These are phyloP conservation scores for Talaromyces sp. DNA, from an alignment of 2,329 filamentous ascomycete species.

Conservation along the genomic window DNA sequence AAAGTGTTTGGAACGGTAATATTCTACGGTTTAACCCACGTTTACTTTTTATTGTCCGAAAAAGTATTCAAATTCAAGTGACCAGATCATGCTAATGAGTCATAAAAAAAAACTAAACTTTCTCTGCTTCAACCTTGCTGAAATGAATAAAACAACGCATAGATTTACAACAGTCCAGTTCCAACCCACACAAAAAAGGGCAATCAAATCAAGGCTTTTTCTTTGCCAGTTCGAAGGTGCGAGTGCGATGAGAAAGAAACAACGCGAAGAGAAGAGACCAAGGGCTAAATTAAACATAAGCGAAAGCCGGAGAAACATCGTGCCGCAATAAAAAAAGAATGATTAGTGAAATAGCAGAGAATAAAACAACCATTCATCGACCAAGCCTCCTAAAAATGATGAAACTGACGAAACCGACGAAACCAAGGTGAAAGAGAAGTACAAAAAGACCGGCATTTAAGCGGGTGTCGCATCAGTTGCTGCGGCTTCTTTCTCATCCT, in stretches of 20 bases:
- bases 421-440: background rate
- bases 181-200: background rate
- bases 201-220: background rate
- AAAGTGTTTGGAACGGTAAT: no score
- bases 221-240: background rate
- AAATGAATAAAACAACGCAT: background rate
- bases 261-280: background rate
- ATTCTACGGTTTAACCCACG: no score
- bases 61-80: background rate
- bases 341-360: background rate
- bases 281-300: background rate
- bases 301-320: background rate
- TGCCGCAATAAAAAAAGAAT: background rate
- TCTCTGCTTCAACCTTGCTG: background rate
- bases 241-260: background rate
- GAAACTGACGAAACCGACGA: background rate
- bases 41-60: background rate
- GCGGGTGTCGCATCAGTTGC: conserved; percentile 3
- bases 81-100: background rate
- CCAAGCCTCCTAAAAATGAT: background rate
- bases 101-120: background rate
- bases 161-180: background rate
- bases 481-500: background rate
- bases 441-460: conserved; percentile 1
- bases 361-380: background rate